phyloP scores from a whole-genome alignment of 805 yeast species.

The Kluyveromyces siamensis region DNA sequence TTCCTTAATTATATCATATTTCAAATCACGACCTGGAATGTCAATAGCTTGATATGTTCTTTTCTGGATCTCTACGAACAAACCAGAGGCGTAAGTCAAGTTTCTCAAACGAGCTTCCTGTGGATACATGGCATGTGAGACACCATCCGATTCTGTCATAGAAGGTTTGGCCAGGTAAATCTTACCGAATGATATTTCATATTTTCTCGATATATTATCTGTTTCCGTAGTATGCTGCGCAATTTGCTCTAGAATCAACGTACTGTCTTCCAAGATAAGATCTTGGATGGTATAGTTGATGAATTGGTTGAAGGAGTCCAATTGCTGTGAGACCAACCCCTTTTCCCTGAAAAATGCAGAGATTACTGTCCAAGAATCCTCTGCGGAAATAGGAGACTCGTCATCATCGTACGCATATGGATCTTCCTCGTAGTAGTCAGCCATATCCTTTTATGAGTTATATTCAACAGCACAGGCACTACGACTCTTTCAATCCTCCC shows the following conservation, averaged over 20 bases:
- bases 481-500: not conserved
- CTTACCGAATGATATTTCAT: conserved; percentile 96
- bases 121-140: conserved; percentile 97
- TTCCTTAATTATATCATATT: conserved; percentile 44
- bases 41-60: conserved; percentile 79
- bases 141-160: conserved; percentile 99
- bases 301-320: conserved; percentile 97
- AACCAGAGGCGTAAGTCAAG: conserved; percentile 90
- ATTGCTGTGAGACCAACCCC: conserved; percentile 95
- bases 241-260: conserved; percentile 90
- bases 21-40: conserved; percentile 47
- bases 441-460: not conserved
- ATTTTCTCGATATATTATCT: conserved; percentile 85
- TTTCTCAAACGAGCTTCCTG: conserved; percentile 97
- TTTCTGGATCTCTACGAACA: conserved; percentile 92
- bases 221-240: conserved; percentile 93
- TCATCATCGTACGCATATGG: conserved; percentile 68
- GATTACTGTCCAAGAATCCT: conserved; percentile 98
- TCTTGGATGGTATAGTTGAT: conserved; percentile 95
- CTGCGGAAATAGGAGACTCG: conserved; percentile 75
- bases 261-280: conserved; percentile 90
- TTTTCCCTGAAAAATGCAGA: conserved; percentile 93
- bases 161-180: conserved; percentile 94
- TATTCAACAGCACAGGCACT: conserved; percentile 1
- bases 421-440: conserved; percentile 38